Base-by-base conservation (phyloP, 495 filamentous ascomycete genomes). In the Xeromyces bisporus region DNA sequence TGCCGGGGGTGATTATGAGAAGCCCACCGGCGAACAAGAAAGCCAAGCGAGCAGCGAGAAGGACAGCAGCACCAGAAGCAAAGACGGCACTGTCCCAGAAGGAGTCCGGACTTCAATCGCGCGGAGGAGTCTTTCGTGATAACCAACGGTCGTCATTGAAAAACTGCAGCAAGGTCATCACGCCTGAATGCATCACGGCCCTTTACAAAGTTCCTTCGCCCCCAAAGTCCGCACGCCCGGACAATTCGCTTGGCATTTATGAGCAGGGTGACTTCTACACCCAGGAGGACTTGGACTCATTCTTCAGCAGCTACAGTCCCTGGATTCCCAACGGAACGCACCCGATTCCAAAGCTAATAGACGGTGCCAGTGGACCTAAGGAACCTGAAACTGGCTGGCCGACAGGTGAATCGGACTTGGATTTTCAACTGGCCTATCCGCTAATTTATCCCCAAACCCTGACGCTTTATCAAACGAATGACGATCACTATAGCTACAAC, bases 201-300 rank as follows among this genome's bases (percentile, higher is more conserved):
- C 32, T 73, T n/a, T 73, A 73, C 34, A 39, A 52, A 4, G 59
- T 73, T 25, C 63, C 64, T 4, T 44, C 46, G 4, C 51, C 53
- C 6, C n/a, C n/a, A n/a, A 36, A 48, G 15, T 45, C 46, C 7
- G 44, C 56, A 1, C 46, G 44, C 6, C 37, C 48, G 11, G 39
- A 46, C 30, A 73, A 73, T 43, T 59, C 56, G 34, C 62, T 62
- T 24, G 69, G 69, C 26, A 64, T 73, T 25, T 59, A 61, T 21
- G 66, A 71, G 39, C 58, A 53, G 35, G 57, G 48, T 20, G 50
- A 58, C 34, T 61, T 64, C 35, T 61, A 54, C 48, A 44, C 62
- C 44, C 65, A 73, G 36, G 47, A 50, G 0, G 71, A 77, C 39
- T 46, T 79, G 11, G 55, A 74, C 33, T 44, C 56, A 8, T 78